These are phyloP conservation scores for Plasmodium malariae DNA, from an alignment of 169 alveolate species.

Conservation along the genomic window DNA sequence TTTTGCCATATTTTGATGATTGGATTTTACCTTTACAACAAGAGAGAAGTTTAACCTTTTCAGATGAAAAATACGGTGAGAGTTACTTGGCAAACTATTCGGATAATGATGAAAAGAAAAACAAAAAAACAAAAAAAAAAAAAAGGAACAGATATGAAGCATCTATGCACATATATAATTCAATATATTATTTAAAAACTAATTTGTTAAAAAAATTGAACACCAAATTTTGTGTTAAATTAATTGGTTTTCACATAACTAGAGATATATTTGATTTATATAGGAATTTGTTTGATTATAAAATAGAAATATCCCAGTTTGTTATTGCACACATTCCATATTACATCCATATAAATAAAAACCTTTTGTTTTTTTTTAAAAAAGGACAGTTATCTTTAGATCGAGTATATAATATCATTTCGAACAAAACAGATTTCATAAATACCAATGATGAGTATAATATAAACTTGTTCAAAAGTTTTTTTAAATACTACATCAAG, in stretches of 20 bases:
- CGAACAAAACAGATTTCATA: slow-evolving; percentile 36
- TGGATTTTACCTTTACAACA: slow-evolving; percentile 49
- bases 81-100: neutral
- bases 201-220: slow-evolving; percentile 24
- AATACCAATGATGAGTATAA: neutral
- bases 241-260: slow-evolving; percentile 59
- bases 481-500: slow-evolving; percentile 47
- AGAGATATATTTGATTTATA: slow-evolving; percentile 22
- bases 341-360: slow-evolving; percentile 48
- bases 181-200: slow-evolving; percentile 63
- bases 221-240: slow-evolving; percentile 39
- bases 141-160: slow-evolving; percentile 8
- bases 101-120: neutral
- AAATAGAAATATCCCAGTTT: slow-evolving; percentile 30
- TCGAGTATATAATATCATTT: slow-evolving; percentile 16
- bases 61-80: neutral
- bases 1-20: slow-evolving; percentile 69
- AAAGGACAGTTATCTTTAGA: slow-evolving; percentile 28
- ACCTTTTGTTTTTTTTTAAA: neutral
- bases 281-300: slow-evolving; percentile 62
- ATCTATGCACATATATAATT: slow-evolving; percentile 64
- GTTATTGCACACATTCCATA: slow-evolving; percentile 24
- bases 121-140: neutral
- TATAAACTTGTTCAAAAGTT: slow-evolving; percentile 53
- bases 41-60: neutral